These are phyloP conservation scores for Candida oleophila DNA, from an alignment of 805 yeast species.

Conservation along the genomic window DNA sequence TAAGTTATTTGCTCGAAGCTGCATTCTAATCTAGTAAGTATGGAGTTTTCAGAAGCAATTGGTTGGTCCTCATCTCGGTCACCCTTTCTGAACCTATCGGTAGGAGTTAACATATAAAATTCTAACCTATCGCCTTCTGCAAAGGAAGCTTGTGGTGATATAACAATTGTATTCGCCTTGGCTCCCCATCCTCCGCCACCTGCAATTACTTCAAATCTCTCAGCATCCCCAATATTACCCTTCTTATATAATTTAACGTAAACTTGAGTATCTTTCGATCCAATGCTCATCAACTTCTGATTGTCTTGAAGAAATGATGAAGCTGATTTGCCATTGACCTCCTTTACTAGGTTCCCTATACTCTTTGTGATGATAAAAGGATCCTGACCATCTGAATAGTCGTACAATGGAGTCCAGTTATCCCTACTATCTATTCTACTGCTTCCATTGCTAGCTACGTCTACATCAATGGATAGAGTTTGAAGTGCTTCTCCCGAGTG, in stretches of 20 bases:
- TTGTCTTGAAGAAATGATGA: constrained; percentile 53
- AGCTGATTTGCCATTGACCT: constrained; percentile 55
- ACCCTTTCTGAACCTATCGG: constrained; percentile 18
- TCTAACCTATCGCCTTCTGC: constrained; percentile 45
- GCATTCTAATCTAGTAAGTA: constrained; percentile 26
- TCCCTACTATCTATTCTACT: constrained; percentile 15
- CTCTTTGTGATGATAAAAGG: constrained; percentile 46
- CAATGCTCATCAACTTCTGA: constrained; percentile 33
- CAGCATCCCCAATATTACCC: constrained; percentile 14
- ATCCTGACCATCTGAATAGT: constrained; percentile 11
- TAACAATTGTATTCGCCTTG: constrained; percentile 61
- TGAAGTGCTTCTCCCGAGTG: constrained; percentile 30
- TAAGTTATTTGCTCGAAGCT: constrained; percentile 29
- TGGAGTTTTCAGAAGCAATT: neutral
- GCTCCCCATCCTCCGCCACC: constrained; percentile 82
- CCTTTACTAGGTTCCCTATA: constrained; percentile 59
- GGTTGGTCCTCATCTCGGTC: constrained; percentile 2
- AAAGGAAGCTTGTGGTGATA: constrained; percentile 56
- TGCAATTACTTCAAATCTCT: constrained; percentile 55
- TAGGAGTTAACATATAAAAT: constrained; percentile 46
- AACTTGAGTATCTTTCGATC: constrained; percentile 44
- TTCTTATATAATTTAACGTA: constrained; percentile 29
- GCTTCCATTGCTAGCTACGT: neutral
- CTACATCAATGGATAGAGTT: constrained; percentile 18
- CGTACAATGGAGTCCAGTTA: constrained; percentile 34